Evolutionary conservation across 768 basidiomycete genomes (phyloP).

Genomic region (Paxillus ammoniavirescens): DNA sequence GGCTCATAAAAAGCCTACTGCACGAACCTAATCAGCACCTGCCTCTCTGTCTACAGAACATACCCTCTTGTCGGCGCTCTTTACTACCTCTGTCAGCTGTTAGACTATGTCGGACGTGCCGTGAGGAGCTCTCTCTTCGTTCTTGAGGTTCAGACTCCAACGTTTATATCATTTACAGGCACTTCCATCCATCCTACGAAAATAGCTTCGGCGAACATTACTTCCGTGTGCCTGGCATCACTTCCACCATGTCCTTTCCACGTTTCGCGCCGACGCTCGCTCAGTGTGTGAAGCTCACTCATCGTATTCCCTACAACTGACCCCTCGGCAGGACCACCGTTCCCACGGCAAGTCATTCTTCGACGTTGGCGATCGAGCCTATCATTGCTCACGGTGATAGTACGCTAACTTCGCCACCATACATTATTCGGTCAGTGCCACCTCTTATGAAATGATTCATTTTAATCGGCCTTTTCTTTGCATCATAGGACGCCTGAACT

Average conservation of each 20-base stretch:
- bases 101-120: slow-evolving; percentile 7
- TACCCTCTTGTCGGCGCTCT: neutral
- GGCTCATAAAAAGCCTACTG: neutral
- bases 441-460: neutral
- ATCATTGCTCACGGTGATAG: neutral
- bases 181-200: neutral
- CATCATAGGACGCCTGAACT: too few relatives aligned
- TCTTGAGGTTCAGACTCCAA: neutral
- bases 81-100: neutral
- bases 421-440: slow-evolving; percentile 12
- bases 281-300: slow-evolving; percentile 9
- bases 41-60: neutral
- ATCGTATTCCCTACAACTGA: slow-evolving; percentile 4
- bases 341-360: neutral
- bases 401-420: neutral
- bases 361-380: neutral
- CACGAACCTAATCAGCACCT: slow-evolving; percentile 9
- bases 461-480: neutral
- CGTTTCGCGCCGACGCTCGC: neutral
- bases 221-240: neutral
- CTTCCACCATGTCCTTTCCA: neutral
- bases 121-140: slow-evolving; percentile 5
- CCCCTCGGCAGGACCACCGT: neutral
- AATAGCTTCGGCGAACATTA: neutral
- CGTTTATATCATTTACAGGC: slow-evolving; percentile 1